Conservation (phyloP, 306 rosid species). For the cucumber (Cucumis sativus) region DNA sequence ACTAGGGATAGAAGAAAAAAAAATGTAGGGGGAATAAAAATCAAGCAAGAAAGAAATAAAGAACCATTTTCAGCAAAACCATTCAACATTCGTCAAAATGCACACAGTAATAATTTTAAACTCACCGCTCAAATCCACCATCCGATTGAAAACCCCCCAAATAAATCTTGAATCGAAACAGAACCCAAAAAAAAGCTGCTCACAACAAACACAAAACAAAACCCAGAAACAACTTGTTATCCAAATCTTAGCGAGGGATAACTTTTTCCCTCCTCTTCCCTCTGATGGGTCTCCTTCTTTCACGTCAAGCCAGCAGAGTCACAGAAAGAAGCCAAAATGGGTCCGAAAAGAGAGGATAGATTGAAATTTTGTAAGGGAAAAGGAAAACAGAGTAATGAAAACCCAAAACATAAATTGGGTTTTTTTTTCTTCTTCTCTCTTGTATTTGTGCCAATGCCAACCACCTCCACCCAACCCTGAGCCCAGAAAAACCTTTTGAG, state of each 20-base stretch:
- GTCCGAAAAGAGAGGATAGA: slow-evolving; percentile 12
- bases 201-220: not conserved
- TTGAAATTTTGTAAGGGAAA: slow-evolving; percentile 16
- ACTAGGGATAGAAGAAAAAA: not conserved
- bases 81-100: not conserved
- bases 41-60: not conserved
- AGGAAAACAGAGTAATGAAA: slow-evolving; percentile 24
- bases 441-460: slow-evolving; percentile 15
- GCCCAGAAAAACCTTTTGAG: not conserved
- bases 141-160: not conserved
- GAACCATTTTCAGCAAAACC: not conserved
- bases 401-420: slow-evolving; percentile 7
- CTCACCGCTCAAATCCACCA: slow-evolving; percentile 9
- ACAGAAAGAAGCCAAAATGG: slow-evolving; percentile 8
- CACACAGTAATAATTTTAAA: not conserved
- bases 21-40: not conserved
- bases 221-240: slow-evolving; percentile 6
- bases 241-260: not conserved
- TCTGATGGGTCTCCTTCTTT: slow-evolving; percentile 6
- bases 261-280: not conserved
- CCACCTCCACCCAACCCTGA: slow-evolving; percentile 9
- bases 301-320: slow-evolving; percentile 6
- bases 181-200: not conserved
- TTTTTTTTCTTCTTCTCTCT: not conserved
- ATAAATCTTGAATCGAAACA: not conserved